Conservation (phyloP, 257 asterid genomes). For the Fraxinus americana region DNA sequence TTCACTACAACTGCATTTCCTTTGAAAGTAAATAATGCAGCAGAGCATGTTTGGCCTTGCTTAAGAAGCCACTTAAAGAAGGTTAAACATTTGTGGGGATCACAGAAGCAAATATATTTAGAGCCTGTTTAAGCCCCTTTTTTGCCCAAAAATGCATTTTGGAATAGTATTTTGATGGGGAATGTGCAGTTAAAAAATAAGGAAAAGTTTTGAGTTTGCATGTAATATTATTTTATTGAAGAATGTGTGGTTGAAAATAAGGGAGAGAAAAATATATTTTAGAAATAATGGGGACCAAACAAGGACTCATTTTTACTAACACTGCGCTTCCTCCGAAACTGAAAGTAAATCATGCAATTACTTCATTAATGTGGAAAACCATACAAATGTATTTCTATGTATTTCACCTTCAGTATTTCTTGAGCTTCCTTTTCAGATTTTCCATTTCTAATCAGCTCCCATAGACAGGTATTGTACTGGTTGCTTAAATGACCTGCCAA, state of each 20-base stretch:
- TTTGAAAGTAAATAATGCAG: not conserved
- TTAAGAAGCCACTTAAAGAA: too few relatives aligned
- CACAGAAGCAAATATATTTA: not conserved
- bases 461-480: constrained; percentile 67
- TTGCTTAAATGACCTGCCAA: constrained; percentile 71
- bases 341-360: not conserved
- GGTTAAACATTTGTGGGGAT: not conserved
- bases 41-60: not conserved
- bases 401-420: constrained; percentile 57
- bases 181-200: too few relatives aligned
- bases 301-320: not conserved
- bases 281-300: too few relatives aligned
- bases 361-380: constrained; percentile 1
- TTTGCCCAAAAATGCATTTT: too few relatives aligned
- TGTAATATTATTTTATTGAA: too few relatives aligned
- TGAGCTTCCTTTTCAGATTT: constrained; percentile 60
- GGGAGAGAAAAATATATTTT: too few relatives aligned
- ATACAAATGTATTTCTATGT: not conserved
- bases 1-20: not conserved
- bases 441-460: constrained; percentile 67
- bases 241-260: too few relatives aligned
- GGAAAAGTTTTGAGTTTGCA: too few relatives aligned
- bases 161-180: too few relatives aligned
- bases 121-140: too few relatives aligned
- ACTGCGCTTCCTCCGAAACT: not conserved